phyloP scores from a whole-genome alignment of 2,329 filamentous ascomycete species.

The Fusarium pseudonygamai region DNA sequence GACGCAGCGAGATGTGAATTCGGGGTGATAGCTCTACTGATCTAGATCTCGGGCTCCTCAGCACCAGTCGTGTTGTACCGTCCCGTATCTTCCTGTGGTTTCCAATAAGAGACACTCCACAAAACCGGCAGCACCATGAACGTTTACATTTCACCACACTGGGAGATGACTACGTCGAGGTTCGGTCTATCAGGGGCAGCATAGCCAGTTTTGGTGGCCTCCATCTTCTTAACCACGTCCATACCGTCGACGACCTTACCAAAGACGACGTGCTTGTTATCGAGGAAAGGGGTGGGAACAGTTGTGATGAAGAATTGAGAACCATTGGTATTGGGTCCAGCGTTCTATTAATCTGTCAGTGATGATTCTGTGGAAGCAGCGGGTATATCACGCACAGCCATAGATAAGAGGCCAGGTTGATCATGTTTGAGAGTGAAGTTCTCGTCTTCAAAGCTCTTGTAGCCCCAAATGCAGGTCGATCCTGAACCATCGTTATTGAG shows the following conservation, averaged over 20 bases:
- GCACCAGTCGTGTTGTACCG: neutral
- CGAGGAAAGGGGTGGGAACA: slow-evolving; percentile 84
- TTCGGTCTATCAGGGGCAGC: slow-evolving; percentile 81
- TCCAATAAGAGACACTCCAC: neutral
- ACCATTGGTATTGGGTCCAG: slow-evolving; percentile 91
- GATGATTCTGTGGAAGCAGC: neutral
- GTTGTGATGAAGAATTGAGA: slow-evolving; percentile 98
- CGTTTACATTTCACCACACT: slow-evolving; percentile 92
- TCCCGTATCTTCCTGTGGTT: neutral
- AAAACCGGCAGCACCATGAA: neutral
- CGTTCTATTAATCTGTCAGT: slow-evolving; percentile 67
- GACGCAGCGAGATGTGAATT: slow-evolving; percentile 18
- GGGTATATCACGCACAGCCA: slow-evolving; percentile 76
- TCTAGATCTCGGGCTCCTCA: slow-evolving; percentile 16
- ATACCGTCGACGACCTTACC: slow-evolving; percentile 89
- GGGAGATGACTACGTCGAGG: slow-evolving; percentile 82
- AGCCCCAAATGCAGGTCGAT: slow-evolving; percentile 87
- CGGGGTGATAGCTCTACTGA: slow-evolving; percentile 32
- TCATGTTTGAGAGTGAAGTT: slow-evolving; percentile 87
- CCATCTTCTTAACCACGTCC: slow-evolving; percentile 92
- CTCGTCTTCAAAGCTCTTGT: slow-evolving; percentile 86
- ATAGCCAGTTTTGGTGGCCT: slow-evolving; percentile 84
- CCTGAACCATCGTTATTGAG: slow-evolving; percentile 93
- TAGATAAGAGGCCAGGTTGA: slow-evolving; percentile 81
- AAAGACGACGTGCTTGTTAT: slow-evolving; percentile 95